Conservation (phyloP, 2,329 filamentous ascomycete species). For the Harringtonia aguacate region DNA sequence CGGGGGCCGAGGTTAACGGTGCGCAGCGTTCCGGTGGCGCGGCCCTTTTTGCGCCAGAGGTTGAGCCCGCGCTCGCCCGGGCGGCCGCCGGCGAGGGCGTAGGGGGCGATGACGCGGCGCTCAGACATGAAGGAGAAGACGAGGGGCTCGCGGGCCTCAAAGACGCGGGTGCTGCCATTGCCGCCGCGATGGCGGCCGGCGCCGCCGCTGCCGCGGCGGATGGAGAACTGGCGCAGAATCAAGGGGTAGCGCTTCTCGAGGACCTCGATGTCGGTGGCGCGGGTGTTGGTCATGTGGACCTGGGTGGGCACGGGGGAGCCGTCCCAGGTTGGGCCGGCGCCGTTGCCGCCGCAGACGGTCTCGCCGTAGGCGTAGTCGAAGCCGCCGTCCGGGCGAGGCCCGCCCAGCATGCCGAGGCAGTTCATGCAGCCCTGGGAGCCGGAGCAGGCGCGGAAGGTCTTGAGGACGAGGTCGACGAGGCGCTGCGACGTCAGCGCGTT, state of each 20-base stretch:
- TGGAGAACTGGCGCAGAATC: slow-evolving; percentile 56
- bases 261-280: slow-evolving; percentile 70
- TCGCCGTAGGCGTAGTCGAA: slow-evolving; percentile 75
- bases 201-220: slow-evolving; percentile 54
- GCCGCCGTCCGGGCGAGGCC: slow-evolving; percentile 41
- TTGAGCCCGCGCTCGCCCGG: slow-evolving; percentile 73
- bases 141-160: slow-evolving; percentile 68
- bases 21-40: slow-evolving; percentile 15
- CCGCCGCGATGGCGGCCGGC: slow-evolving; percentile 56
- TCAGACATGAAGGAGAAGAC: slow-evolving; percentile 72
- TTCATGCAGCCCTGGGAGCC: slow-evolving; percentile 73
- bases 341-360: slow-evolving; percentile 68
- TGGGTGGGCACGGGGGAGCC: slow-evolving; percentile 70
- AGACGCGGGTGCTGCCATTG: slow-evolving; percentile 65
- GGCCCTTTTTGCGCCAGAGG: slow-evolving; percentile 47
- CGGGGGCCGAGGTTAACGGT: slow-evolving; percentile 70
- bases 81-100: slow-evolving; percentile 73
- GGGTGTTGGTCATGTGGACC: slow-evolving; percentile 77
- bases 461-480: slow-evolving; percentile 74
- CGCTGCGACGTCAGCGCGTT: slow-evolving; percentile 73
- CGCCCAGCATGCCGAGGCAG: slow-evolving; percentile 75
- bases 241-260: slow-evolving; percentile 70
- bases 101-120: slow-evolving; percentile 63
- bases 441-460: slow-evolving; percentile 67
- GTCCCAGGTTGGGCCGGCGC: slow-evolving; percentile 62